Conservation (phyloP, 805 yeast genomes). For the Saccharomyces paradoxus region DNA sequence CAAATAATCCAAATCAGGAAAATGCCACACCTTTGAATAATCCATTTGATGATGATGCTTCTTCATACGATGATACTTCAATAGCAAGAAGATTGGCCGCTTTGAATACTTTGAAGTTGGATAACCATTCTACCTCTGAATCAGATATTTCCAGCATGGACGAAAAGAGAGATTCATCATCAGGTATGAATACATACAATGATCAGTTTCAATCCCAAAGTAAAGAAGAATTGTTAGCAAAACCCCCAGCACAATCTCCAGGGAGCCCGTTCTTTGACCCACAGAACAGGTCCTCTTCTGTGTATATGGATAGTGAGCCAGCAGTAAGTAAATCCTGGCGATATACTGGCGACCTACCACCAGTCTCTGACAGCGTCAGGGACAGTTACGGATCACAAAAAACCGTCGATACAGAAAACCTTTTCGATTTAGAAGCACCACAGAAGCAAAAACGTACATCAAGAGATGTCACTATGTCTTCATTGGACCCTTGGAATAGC, state of each 20-base stretch:
- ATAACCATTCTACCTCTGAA: conserved; percentile 41
- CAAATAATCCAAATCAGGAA: conserved; percentile 26
- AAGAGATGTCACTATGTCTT: background rate
- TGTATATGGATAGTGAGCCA: conserved; percentile 29
- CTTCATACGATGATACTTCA: conserved; percentile 23
- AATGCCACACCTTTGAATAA: conserved; percentile 21
- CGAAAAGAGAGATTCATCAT: conserved; percentile 10
- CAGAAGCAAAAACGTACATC: background rate
- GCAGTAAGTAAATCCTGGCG: conserved; percentile 53
- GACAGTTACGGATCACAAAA: background rate
- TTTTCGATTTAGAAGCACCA: background rate
- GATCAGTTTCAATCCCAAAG: conserved; percentile 36
- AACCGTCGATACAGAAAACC: conserved; percentile 2
- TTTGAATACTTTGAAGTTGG: conserved; percentile 44
- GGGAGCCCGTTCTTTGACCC: conserved; percentile 20
- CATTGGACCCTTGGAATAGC: conserved; percentile 20
- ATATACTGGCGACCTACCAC: conserved; percentile 16
- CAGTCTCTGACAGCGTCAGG: background rate
- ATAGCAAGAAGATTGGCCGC: conserved; percentile 37
- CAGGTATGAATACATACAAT: conserved; percentile 25
- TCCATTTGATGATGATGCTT: conserved; percentile 27
- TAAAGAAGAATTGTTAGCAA: conserved; percentile 32
- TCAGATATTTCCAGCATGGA: conserved; percentile 43
- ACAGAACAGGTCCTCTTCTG: conserved; percentile 26
- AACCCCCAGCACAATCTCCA: conserved; percentile 10